Evolutionary conservation across 2,329 filamentous ascomycete genomes (phyloP).

Genomic region (Colletotrichum euphorbiae): DNA sequence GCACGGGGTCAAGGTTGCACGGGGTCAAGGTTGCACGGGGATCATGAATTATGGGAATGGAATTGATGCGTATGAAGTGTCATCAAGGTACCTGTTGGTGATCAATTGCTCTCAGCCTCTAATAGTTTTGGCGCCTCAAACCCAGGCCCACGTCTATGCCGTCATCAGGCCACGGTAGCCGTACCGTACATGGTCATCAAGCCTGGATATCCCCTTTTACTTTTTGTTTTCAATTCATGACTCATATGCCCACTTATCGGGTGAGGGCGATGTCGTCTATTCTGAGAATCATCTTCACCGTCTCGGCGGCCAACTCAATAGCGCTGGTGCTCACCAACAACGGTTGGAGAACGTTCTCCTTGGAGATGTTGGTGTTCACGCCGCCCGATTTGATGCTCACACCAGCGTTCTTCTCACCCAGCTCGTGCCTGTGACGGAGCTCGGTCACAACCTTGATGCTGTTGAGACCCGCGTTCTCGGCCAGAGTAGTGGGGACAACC

Average conservation of each 20-base stretch:
- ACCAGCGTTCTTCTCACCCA: conserved; percentile 94
- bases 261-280: conserved; percentile 76
- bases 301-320: conserved; percentile 96
- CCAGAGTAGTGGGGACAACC: conserved; percentile 94
- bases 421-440: conserved; percentile 90
- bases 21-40: no score
- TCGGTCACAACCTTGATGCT: conserved; percentile 99
- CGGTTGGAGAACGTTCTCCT: conserved; percentile 97
- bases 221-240: conserved; percentile 37
- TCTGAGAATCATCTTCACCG: conserved; percentile 90
- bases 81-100: conserved; percentile 39
- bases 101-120: conserved; percentile 40
- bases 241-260: conserved; percentile 53
- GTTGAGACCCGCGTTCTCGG: conserved; percentile 97
- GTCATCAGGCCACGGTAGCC: conserved; percentile 37
- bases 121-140: conserved; percentile 38
- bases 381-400: conserved; percentile 98
- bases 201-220: conserved; percentile 36
- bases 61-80: conserved; percentile 6
- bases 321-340: conserved; percentile 96
- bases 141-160: conserved; percentile 38
- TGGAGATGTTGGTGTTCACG: conserved; percentile 95
- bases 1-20: no score
- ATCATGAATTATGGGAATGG: no score
- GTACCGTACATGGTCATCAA: conserved; percentile 40